These are phyloP conservation scores for Theobroma cacao DNA, from an alignment of 345 rosid species.

Conservation along the genomic window DNA sequence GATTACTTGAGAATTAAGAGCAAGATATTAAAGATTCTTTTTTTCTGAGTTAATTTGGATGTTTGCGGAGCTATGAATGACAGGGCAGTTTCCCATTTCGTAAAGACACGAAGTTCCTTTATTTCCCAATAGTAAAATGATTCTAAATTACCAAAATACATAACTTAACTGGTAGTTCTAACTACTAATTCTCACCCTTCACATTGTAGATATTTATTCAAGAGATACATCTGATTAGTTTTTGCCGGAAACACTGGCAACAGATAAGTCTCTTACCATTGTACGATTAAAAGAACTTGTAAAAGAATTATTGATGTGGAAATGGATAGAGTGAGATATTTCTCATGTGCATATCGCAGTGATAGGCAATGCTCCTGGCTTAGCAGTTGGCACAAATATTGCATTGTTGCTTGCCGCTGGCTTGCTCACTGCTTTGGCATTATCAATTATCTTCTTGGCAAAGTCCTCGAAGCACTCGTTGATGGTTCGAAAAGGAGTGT, in stretches of 20 bases:
- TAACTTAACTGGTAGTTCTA: neutral
- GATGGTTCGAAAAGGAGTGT: conserved; percentile 9
- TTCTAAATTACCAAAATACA: neutral
- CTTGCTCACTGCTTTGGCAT: conserved; percentile 8
- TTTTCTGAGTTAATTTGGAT: neutral
- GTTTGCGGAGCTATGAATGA: neutral
- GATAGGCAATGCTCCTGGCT: conserved; percentile 14
- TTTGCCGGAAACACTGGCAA: neutral
- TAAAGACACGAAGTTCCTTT: neutral
- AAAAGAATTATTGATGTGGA: neutral
- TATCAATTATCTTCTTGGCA: conserved; percentile 1
- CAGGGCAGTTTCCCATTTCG: neutral
- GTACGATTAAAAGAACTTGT: neutral
- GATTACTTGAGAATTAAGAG: neutral
- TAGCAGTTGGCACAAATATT: neutral
- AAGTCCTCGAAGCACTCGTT: conserved; percentile 34
- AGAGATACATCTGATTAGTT: neutral
- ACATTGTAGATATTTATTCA: neutral
- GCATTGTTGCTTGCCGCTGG: neutral
- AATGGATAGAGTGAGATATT: neutral
- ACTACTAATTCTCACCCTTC: neutral
- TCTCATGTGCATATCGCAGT: conserved; percentile 19
- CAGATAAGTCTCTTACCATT: neutral
- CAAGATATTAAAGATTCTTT: neutral
- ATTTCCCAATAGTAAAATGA: neutral